A percentile compares a stretch with the other conserved stretches of the same genome.
Evolutionary conservation across 345 rosid genomes (phyloP).

Genomic region (Eucalyptus erythrocorys): DNA sequence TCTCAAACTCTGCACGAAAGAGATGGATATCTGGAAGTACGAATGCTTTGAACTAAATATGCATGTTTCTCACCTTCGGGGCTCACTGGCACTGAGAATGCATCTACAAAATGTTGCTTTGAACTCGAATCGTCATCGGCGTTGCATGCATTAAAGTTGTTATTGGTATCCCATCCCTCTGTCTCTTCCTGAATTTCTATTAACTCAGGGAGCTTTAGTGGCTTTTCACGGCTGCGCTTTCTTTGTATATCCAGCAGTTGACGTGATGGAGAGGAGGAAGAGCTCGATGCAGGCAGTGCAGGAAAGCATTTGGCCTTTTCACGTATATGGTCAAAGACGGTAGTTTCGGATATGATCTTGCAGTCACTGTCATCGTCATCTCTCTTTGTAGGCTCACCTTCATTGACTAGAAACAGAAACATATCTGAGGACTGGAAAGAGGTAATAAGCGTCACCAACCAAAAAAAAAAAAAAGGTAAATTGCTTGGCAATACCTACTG

Average conservation of each 20-base stretch:
- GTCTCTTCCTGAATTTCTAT: conserved; percentile 9
- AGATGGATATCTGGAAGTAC: neutral
- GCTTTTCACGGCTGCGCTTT: conserved; percentile 23
- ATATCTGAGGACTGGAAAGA: neutral
- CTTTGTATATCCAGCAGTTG: conserved; percentile 29
- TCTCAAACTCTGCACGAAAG: neutral
- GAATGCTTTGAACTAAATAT: neutral
- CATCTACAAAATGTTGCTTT: neutral
- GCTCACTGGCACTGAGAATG: neutral
- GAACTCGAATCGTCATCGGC: neutral
- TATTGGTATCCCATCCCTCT: neutral
- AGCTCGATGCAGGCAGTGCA: conserved; percentile 22
- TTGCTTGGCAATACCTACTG: conserved; percentile 34
- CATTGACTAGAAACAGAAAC: neutral
- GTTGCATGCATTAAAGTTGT: neutral
- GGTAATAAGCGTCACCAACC: neutral
- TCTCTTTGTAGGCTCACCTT: conserved; percentile 19
- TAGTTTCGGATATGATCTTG: conserved; percentile 36
- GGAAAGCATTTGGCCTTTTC: conserved; percentile 75
- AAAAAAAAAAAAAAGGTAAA: neutral
- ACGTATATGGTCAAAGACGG: conserved; percentile 75
- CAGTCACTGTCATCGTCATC: conserved; percentile 31
- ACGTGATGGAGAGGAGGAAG: conserved; percentile 14
- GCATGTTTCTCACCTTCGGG: neutral
- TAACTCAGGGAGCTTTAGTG: conserved; percentile 12